These are phyloP conservation scores for Quercus cerris DNA, from an alignment of 306 rosid genomes.

Conservation along the genomic window DNA sequence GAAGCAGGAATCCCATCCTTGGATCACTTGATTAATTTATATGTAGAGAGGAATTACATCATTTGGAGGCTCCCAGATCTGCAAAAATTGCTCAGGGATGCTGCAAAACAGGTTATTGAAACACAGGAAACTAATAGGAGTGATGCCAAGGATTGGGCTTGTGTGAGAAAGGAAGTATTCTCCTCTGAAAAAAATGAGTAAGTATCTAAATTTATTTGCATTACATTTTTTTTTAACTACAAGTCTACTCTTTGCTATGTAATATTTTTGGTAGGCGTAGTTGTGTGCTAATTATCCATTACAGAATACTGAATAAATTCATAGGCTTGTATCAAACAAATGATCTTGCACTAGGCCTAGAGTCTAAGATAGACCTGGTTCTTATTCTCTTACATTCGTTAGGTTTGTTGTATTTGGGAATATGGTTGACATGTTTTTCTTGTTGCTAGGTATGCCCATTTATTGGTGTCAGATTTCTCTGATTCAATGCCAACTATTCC, in stretches of 20 bases:
- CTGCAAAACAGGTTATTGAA: constrained; percentile 66
- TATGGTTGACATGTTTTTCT: constrained; percentile 15
- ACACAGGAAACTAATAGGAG: constrained; percentile 51
- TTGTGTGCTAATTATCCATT: background rate
- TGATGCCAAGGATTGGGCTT: constrained; percentile 76
- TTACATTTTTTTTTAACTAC: constrained; percentile 1
- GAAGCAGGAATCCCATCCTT: constrained; percentile 63
- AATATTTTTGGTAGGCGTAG: background rate
- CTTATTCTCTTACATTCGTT: background rate
- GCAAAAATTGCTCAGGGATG: constrained; percentile 64
- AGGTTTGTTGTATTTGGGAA: background rate
- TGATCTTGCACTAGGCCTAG: background rate
- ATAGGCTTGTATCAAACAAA: background rate
- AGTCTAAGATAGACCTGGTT: background rate
- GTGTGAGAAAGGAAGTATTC: constrained; percentile 91
- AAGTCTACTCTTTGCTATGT: background rate
- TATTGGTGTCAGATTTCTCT: constrained; percentile 87
- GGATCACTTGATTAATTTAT: constrained; percentile 84
- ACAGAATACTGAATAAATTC: background rate
- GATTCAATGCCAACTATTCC: constrained; percentile 72
- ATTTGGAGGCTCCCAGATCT: constrained; percentile 93
- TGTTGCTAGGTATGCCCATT: constrained; percentile 74
- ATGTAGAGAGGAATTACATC: constrained; percentile 78
- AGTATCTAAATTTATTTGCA: constrained; percentile 19
- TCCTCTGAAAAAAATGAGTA: constrained; percentile 89